Conservation (phyloP, 179 eudicot species). For the Heliamphora pulchella region DNA sequence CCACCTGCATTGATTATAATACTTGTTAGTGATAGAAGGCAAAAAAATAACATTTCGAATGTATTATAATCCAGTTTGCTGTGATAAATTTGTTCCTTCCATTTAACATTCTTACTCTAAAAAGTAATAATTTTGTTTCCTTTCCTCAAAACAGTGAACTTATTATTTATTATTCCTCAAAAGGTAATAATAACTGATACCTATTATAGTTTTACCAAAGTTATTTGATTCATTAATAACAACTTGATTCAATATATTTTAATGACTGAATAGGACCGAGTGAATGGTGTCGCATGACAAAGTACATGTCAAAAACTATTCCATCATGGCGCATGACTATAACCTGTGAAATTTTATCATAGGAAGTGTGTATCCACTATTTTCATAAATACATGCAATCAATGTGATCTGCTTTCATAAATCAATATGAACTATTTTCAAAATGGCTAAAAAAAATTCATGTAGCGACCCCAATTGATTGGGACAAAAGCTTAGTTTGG, state of each 20-base stretch:
- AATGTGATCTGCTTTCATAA: neutral
- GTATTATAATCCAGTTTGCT: neutral
- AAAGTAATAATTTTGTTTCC: neutral
- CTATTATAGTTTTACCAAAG: neutral
- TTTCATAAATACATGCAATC: neutral
- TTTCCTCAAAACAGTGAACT: neutral
- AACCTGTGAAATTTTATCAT: neutral
- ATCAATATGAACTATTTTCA: neutral
- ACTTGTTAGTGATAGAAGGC: no score
- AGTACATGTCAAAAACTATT: neutral
- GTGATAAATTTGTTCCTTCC: neutral
- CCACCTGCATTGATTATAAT: conserved; percentile 43
- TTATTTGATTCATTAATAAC: neutral
- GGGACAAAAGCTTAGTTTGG: no score
- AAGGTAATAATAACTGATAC: no score
- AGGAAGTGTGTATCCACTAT: neutral
- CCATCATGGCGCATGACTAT: neutral
- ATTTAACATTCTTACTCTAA: conserved; percentile 10
- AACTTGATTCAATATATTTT: neutral
- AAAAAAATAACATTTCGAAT: neutral
- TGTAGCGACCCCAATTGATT: no score
- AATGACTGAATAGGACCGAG: neutral
- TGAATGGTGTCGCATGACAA: neutral
- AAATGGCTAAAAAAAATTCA: no score
- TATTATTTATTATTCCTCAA: no score